Evolutionary conservation across 176 grass and related monocot species (phyloP).

Genomic region (Carex littledalei): DNA sequence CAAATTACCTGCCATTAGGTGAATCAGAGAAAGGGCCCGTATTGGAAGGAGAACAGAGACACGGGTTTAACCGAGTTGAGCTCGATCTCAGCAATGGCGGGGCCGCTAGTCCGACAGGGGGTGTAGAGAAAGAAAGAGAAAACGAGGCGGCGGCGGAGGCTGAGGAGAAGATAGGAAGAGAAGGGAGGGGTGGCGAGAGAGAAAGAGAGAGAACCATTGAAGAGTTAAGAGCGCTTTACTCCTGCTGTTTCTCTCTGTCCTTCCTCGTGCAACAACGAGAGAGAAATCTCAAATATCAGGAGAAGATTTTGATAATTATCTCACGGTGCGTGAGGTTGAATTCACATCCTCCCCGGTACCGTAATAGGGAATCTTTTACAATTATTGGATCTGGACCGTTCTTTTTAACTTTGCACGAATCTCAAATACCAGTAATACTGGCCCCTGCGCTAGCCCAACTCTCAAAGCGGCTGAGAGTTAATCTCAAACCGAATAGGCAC

Average conservation of each 20-base stretch:
- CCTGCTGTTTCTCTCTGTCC: neutral
- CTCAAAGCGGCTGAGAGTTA: too few species aligned
- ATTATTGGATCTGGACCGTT: too few species aligned
- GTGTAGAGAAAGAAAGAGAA: neutral
- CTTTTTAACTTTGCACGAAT: too few species aligned
- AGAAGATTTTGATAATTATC: constrained; percentile 2
- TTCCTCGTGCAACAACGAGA: too few species aligned
- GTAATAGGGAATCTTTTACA: too few species aligned
- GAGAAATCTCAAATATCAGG: too few species aligned
- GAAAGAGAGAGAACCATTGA: constrained; percentile 18
- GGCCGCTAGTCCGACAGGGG: neutral
- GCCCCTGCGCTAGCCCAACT: too few species aligned
- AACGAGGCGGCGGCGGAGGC: neutral
- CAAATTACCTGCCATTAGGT: constrained; percentile 8
- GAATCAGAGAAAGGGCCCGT: constrained; percentile 4
- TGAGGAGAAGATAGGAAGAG: neutral
- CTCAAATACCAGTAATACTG: too few species aligned
- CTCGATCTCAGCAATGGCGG: neutral
- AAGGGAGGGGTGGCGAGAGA: neutral
- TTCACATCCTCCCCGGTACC: too few species aligned
- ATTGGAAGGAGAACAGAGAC: constrained; percentile 16
- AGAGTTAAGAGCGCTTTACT: neutral
- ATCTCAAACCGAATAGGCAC: too few species aligned
- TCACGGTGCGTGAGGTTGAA: neutral
- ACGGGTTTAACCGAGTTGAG: constrained; percentile 5